Evolutionary conservation across 2,329 filamentous ascomycete species (phyloP), one percentile per base, ranked within the genome.

Genomic region (Pyrenochaeta sp.): DNA sequence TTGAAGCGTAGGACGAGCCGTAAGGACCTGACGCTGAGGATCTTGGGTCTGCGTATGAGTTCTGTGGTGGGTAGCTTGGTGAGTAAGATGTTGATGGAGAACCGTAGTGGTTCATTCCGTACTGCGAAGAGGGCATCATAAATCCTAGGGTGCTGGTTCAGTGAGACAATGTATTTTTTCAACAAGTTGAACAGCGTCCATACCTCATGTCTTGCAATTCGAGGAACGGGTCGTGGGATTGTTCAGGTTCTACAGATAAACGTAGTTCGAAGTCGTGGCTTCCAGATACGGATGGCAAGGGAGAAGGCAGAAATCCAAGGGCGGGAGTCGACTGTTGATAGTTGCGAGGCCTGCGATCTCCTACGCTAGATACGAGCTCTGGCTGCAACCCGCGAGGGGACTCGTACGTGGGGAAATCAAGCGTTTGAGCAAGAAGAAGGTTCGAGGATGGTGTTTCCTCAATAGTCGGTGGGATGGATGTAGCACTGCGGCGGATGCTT

Each of bases 201-300:
- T 74, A 76, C 74, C 73, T 77, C 74, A 77, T 77, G 57, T 75
- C 72, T 74, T 74, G 68, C 49, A 66, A 53, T 36, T 67, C 64
- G 18, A 66, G 42, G 15, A 59, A 61, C 7, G 65, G 51, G 49
- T 64, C 60, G 18, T 66, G 61, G 15, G 64, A 43, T 51, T 61
- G 60, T 51, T 66, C 61, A 48, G 58, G 57, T 39, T 67, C 60
- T 45, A 56, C 42, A 20, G 63, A 60, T 20, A 67, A 56, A 44
- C 49, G 53, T 14, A 63, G 43, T 12, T 66, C 56, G 44, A 62
- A 64, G 31, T 69, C 49, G 42, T 66, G 58, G 40, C 56, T 61
- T 4, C 56, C 63, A 49, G 61, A 66, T 12, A 66, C 47, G n/a
- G 68, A 64, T 17, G 64, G 54, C 11, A 66, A 48, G 18, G 68